Evolutionary conservation across 805 yeast genomes (phyloP).

Genomic region (Spathaspora arborariae): DNA sequence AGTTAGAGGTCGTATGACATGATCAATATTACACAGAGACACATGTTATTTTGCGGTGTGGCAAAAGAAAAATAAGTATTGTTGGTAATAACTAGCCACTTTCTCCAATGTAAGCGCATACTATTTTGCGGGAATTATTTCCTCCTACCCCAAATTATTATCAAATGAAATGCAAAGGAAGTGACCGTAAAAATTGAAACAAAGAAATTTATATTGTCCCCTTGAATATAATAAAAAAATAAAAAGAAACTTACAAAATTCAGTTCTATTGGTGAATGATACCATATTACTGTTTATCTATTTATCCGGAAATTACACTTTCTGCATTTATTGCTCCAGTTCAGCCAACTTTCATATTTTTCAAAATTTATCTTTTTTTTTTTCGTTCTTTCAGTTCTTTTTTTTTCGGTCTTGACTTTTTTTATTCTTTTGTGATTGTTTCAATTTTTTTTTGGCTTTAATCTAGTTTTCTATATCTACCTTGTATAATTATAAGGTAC

Average conservation of each 20-base stretch:
- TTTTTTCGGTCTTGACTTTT: not conserved
- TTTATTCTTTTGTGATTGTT: not conserved
- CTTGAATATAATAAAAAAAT: conserved; percentile 2
- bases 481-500: not conserved
- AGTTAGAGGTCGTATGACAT: not conserved
- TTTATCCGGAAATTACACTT: not conserved
- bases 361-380: not conserved
- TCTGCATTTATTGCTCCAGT: not conserved
- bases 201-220: not conserved
- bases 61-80: too few species aligned
- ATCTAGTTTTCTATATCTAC: not conserved
- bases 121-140: not conserved
- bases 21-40: too few species aligned
- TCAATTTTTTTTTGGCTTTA: not conserved
- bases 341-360: not conserved
- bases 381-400: not conserved
- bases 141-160: not conserved
- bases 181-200: not conserved
- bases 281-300: not conserved
- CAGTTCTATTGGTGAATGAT: not conserved
- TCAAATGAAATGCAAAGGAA: not conserved
- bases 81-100: not conserved
- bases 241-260: not conserved
- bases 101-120: not conserved
- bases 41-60: too few species aligned